A percentile compares a stretch with the other conserved stretches of the same genome.
phyloP scores from a whole-genome alignment of 164 flowering plant species.

The Houttuynia cordata region DNA sequence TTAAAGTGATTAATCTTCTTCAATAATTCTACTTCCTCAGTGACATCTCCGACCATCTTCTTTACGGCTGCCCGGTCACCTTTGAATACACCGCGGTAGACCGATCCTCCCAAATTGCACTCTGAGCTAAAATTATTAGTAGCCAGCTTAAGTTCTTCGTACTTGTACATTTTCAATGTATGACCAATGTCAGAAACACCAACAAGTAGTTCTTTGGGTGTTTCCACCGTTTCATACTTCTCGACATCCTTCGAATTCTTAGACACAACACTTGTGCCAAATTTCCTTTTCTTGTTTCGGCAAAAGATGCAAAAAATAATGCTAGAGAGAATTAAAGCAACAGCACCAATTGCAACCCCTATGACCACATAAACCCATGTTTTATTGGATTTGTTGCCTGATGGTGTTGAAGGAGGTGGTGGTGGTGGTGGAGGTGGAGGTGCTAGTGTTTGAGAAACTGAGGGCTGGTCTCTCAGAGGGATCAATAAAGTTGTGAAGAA shows the following conservation, averaged over 20 bases:
- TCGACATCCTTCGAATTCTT: constrained; percentile 11
- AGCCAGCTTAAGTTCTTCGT: constrained; percentile 46
- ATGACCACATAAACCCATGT: constrained; percentile 37
- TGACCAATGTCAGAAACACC: constrained; percentile 25
- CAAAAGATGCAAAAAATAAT: constrained; percentile 17
- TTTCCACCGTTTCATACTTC: constrained; percentile 15
- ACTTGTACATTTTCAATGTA: constrained; percentile 40
- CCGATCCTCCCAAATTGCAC: constrained; percentile 41
- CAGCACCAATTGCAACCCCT: constrained; percentile 28
- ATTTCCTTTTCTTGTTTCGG: constrained; percentile 10
- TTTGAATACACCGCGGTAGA: constrained; percentile 46
- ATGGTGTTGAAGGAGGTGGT: constrained; percentile 13
- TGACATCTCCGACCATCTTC: constrained; percentile 44
- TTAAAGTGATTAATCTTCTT: constrained; percentile 59
- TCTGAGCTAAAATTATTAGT: constrained; percentile 48
- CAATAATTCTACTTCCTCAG: constrained; percentile 44
- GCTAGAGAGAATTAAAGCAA: constrained; percentile 9
- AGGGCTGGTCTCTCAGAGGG: constrained; percentile 49
- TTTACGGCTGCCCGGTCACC: constrained; percentile 56
- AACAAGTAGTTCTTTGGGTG: constrained; percentile 27
- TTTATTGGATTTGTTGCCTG: constrained; percentile 9
- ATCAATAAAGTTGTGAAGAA: constrained; percentile 60
- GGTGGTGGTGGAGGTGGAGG: constrained; percentile 23
- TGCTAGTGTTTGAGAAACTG: constrained; percentile 18
- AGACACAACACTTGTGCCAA: constrained; percentile 6